Evolutionary conservation across 2,329 filamentous ascomycete species (phyloP), one percentile per base, ranked within the genome.

Genomic region (Lachnellula cervina): DNA sequence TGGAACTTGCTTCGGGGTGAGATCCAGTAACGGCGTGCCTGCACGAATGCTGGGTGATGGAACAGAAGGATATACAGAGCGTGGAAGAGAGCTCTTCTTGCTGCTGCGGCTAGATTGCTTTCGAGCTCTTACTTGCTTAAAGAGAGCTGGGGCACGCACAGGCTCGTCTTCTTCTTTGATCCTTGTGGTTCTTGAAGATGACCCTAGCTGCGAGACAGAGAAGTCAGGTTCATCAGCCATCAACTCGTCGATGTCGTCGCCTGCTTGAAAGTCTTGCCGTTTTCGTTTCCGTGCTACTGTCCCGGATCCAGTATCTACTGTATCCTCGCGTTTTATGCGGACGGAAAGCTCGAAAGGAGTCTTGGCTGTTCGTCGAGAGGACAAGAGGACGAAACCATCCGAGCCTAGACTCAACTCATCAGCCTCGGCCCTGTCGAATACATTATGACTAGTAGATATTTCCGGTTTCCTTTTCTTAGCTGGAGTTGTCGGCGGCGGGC

Each of bases 401-500:
- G 53, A 48, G 3, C 42, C 57, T 19, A 67, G 52, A 51, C 64
- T 67, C 9, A 69, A 56, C 49, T 68, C 67, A 42, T 69, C 66
- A n/a, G 63, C 32, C 16, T 65, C 66, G 19, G 65, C 62, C 7
- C 51, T 52, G 23, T 52, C 49, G 4, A 55, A 25, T 3, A 48
- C 16, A n/a, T 45, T 25, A 7, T 13, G 46, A 38, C 48, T 16
- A 23, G 28, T 46, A 2, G 51, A 50, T 47, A 53, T 49, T 35
- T 46, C 42, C 43, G 56, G 17, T 46, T 32, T 52, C 32, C 32
- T 14, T 49, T 42, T 46, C 8, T 40, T 45, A 8, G 16, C 17
- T 46, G 53, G 51, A 19, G 47, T 56, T 32, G 13, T 28, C 25
- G 44, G 38, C 34, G 21, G 28, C 49, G 7, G 14, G 17, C 14